Evolutionary conservation across 2,329 filamentous ascomycete species (phyloP).

Genomic region (Camillea tinctor): DNA sequence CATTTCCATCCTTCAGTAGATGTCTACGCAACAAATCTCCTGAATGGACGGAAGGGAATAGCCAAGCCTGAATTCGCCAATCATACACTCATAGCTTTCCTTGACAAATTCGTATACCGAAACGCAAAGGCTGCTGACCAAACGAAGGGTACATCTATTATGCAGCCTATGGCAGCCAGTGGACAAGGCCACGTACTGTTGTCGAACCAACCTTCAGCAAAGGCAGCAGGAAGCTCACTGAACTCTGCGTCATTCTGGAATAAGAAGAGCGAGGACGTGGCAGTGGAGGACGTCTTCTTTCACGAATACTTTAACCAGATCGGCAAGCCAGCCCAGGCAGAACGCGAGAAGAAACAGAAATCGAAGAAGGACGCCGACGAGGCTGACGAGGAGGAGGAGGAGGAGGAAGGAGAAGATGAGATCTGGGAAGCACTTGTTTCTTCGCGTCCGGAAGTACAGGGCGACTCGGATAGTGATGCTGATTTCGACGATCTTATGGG

Average conservation of each 20-base stretch:
- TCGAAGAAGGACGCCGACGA: constrained; percentile 29
- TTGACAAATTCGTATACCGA: constrained; percentile 98
- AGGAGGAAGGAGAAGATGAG: constrained; percentile 69
- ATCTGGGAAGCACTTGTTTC: constrained; percentile 90
- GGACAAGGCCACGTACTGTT: constrained; percentile 56
- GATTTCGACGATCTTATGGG: constrained; percentile 44
- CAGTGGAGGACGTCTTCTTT: constrained; percentile 95
- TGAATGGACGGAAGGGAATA: constrained; percentile 68
- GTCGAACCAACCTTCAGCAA: constrained; percentile 47
- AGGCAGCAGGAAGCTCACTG: constrained; percentile 47
- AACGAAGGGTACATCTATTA: constrained; percentile 82
- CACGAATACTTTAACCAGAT: constrained; percentile 89
- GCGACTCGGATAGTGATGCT: constrained; percentile 50
- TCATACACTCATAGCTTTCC: constrained; percentile 90
- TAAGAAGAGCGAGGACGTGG: constrained; percentile 82
- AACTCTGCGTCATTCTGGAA: constrained; percentile 92
- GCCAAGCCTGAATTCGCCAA: constrained; percentile 88
- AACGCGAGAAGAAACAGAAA: constrained; percentile 48
- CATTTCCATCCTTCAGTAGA: constrained; percentile 95
- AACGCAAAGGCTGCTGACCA: constrained; percentile 73
- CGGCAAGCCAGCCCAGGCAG: constrained; percentile 59
- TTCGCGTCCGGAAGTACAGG: constrained; percentile 74
- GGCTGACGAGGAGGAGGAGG: constrained; percentile 46
- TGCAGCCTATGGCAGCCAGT: constrained; percentile 76
- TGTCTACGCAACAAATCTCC: constrained; percentile 72